These are phyloP conservation scores for Sclerotinia minor DNA, from an alignment of 2,329 filamentous ascomycete species.

Conservation along the genomic window DNA sequence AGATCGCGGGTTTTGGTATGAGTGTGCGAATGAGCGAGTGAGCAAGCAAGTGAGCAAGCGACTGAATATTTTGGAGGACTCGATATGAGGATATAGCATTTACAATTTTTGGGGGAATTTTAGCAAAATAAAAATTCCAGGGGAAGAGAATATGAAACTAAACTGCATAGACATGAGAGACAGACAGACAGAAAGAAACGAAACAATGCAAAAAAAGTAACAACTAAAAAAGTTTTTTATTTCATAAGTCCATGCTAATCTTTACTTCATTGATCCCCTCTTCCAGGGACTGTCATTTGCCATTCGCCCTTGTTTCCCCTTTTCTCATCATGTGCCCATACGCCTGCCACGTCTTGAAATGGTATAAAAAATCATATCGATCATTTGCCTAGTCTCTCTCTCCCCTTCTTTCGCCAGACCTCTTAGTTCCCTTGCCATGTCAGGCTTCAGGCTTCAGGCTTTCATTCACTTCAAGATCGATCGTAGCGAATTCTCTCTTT, in stretches of 20 bases:
- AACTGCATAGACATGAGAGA: neutral
- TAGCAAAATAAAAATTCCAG: neutral
- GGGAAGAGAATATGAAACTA: neutral
- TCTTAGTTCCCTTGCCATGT: neutral
- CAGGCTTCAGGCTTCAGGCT: neutral
- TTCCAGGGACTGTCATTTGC: no score
- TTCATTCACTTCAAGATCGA: constrained; percentile 6
- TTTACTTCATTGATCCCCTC: neutral
- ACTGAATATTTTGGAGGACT: constrained; percentile 12
- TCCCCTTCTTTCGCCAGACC: neutral
- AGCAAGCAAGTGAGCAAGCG: neutral
- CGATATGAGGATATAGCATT: constrained; percentile 3
- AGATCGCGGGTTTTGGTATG: neutral
- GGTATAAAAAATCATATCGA: neutral
- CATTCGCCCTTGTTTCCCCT: no score
- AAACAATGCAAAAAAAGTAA: neutral
- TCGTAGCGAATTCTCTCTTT: no score
- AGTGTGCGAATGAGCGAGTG: constrained; percentile 7
- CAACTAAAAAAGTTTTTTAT: neutral
- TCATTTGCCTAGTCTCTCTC: neutral
- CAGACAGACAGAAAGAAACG: no score
- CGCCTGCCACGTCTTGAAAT: neutral
- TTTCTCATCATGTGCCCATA: neutral
- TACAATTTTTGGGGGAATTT: constrained; percentile 1
- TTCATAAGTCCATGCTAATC: neutral